Conservation (phyloP, 129 eudicot genomes). For the Lactuca sativa region DNA sequence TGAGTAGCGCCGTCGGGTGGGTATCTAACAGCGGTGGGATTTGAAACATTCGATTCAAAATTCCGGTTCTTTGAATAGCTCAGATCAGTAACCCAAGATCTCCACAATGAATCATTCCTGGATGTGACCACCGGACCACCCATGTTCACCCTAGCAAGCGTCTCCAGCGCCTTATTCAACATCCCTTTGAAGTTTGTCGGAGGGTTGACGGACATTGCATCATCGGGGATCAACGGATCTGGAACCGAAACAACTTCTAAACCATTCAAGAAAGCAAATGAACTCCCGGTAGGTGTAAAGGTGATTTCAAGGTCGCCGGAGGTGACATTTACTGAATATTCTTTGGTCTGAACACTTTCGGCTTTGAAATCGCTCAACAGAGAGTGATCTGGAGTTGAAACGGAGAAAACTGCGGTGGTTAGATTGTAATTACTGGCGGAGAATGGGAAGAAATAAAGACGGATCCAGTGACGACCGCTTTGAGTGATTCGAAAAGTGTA, state of each 20-base stretch:
- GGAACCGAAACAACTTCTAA: constrained; percentile 82
- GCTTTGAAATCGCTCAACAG: constrained; percentile 52
- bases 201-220: constrained; percentile 50
- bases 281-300: constrained; percentile 50
- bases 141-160: constrained; percentile 68
- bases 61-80: constrained; percentile 30
- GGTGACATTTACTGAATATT: constrained; percentile 51
- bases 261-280: constrained; percentile 71
- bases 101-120: constrained; percentile 58
- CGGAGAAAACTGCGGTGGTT: constrained; percentile 59
- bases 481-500: constrained; percentile 60
- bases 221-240: constrained; percentile 55
- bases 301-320: constrained; percentile 47
- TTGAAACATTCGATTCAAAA: constrained; percentile 32
- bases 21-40: constrained; percentile 38
- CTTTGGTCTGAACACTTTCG: constrained; percentile 33
- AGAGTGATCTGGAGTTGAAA: constrained; percentile 49
- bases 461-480: constrained; percentile 86
- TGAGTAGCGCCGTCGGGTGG: constrained; percentile 49
- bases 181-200: constrained; percentile 45
- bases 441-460: constrained; percentile 72
- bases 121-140: constrained; percentile 73
- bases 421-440: constrained; percentile 44
- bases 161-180: constrained; percentile 50
- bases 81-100: constrained; percentile 70